Evolutionary conservation across 176 grass and related monocot species (phyloP), one percentile per base, ranked within the genome.

Genomic region (Paspalum vaginatum): DNA sequence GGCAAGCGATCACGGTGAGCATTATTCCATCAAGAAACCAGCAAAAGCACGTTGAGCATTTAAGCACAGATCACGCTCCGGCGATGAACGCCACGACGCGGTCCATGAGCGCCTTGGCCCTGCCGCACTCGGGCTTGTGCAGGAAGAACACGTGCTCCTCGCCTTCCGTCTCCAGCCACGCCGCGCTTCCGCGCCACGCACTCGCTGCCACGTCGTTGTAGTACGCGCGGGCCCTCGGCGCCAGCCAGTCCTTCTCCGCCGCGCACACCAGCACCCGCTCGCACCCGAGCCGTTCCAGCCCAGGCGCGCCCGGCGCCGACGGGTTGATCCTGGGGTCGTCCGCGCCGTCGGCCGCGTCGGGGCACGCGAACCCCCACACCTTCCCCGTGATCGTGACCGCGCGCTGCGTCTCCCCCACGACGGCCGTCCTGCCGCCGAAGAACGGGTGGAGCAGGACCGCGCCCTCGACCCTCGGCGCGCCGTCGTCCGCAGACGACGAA

Each of bases 321-420:
- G 88, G 88, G 73, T 93, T 88, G 9, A 85, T 67, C 60, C 51
- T 70, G 9, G 88, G 88, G 53, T 93, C 79, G 44, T 93, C 88
- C 10, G 66, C 37, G 57, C 81, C 88, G 48, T 25, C 56, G 18
- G 60, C 79, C 24, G 82, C 76, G 0, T 47, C 82, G 11, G 72
- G 83, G 75, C 85, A 90, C 73, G 86, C 62, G 78, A 83, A 51
- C 22, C 43, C 26, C 88, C 88, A 90, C 18, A 86, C n/a, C 85
- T 75, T 80, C 22, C 10, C 44, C 22, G 48, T 24, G 37, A 56
- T 22, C 27, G 8, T 21, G 13, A 56, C 68, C 3, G 77, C 32
- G 11, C 11, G 45, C 54, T 56, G n/a, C 9, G 46, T 11, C 64
- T 93, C 58, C 48, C 65, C 62, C 7, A 21, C 80, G 15, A 88